Evolutionary conservation across 345 rosid species (phyloP), one percentile per base, ranked within the genome.

Genomic region (Mercurialis annua): DNA sequence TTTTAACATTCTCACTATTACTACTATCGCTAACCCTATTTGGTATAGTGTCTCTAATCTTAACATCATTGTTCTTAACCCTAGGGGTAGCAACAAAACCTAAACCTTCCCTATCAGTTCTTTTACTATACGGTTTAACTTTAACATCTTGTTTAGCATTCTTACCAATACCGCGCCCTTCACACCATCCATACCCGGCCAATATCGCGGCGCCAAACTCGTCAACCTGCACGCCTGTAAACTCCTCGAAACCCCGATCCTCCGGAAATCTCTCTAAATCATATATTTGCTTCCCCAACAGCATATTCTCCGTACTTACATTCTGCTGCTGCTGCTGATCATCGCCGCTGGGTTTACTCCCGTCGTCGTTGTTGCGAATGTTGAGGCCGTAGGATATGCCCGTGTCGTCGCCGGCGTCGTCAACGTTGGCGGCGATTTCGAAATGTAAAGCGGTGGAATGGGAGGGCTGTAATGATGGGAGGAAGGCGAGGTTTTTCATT

Each of bases 141-240:
- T 84, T 55, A 58, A 91, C 89, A 77, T 93, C 93, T 11, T 79
- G 89, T 73, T 86, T 87, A 24, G 86, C 78, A 14, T 89, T 91
- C 72, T 73, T 87, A 49, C 99, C 99, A 49, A 94, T 82, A 6
- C 97, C 97, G 30, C 75, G 71, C 2, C 98, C 96, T 59, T 92
- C 93, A 9, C 75, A 67, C 97, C 97, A 93, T 0, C 98, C 98
- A 50, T 90, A 90, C 0, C 97, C 98, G 67, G 85, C 83, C 17
- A 93, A 84, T 76, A 88, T 62, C 0, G 97, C 90, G 21, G 80
- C 84, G 0, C 87, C 96, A 42, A 82, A 93, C 1, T 74, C 93
- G 67, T 90, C 97, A 0, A 93, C 93, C 0, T 97, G 88, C 71
- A 87, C 75, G 27, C 83, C 92, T 36, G 77, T 84, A 68, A 77